These are phyloP conservation scores for Musa troglodytarum DNA, from an alignment of 176 grass and related monocot genomes.

Conservation along the genomic window DNA sequence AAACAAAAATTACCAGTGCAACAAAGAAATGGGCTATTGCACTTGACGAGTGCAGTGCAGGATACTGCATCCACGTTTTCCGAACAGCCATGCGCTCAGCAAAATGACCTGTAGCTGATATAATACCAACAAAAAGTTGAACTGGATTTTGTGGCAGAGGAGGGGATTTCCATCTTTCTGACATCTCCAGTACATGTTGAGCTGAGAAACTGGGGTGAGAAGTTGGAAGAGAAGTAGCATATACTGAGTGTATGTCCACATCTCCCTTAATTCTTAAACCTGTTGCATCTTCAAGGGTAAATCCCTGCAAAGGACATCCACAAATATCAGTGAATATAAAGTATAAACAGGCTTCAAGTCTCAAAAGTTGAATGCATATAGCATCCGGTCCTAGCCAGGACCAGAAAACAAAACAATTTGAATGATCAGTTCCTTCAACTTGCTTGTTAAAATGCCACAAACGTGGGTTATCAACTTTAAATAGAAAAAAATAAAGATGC, in stretches of 20 bases:
- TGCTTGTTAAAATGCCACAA: no score
- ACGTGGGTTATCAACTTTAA: neutral
- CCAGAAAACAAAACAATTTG: no score
- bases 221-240: slow-evolving; percentile 74
- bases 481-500: slow-evolving; percentile 4
- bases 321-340: no score
- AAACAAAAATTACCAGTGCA: slow-evolving; percentile 54
- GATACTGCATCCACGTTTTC: slow-evolving; percentile 93
- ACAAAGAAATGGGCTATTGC: slow-evolving; percentile 83
- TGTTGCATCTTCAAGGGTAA: slow-evolving; percentile 78
- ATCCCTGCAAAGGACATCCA: slow-evolving; percentile 42
- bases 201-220: slow-evolving; percentile 42
- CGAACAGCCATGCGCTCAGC: slow-evolving; percentile 88
- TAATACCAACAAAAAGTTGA: slow-evolving; percentile 73
- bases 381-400: neutral
- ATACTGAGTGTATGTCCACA: slow-evolving; percentile 59
- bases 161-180: slow-evolving; percentile 64
- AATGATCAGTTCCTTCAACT: no score
- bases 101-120: slow-evolving; percentile 86
- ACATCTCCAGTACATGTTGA: slow-evolving; percentile 70
- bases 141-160: slow-evolving; percentile 38
- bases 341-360: neutral
- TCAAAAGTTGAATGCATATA: neutral
- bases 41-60: slow-evolving; percentile 53
- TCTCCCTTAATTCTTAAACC: slow-evolving; percentile 64